A percentile compares a stretch with the other conserved stretches of the same genome.
These are phyloP conservation scores for Arthroderma uncinatum DNA, from an alignment of 2,329 filamentous ascomycete species.

Conservation along the genomic window DNA sequence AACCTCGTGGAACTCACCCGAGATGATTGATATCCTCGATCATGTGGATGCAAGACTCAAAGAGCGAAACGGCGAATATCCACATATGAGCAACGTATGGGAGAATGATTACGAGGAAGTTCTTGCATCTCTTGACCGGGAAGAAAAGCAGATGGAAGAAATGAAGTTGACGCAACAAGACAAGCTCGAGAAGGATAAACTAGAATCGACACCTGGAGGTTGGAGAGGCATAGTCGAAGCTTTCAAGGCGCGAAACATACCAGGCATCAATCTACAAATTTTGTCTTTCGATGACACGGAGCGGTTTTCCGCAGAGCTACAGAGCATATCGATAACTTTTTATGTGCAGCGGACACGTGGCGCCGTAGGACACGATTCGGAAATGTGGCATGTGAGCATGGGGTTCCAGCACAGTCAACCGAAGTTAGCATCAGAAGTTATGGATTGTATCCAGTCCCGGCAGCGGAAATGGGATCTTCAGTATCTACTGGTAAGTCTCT, in stretches of 20 bases:
- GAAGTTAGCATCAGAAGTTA: slow-evolving; percentile 27
- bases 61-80: slow-evolving; percentile 28
- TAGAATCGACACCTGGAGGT: slow-evolving; percentile 21
- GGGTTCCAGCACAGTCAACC: slow-evolving; percentile 19
- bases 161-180: slow-evolving; percentile 20
- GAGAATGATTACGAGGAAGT: slow-evolving; percentile 31
- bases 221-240: slow-evolving; percentile 27
- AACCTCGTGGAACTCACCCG: slow-evolving; percentile 30
- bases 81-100: slow-evolving; percentile 32
- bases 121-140: slow-evolving; percentile 22
- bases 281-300: slow-evolving; percentile 18
- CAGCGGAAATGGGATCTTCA: slow-evolving; percentile 30
- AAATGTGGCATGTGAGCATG: slow-evolving; percentile 26
- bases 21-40: slow-evolving; percentile 32
- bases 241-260: slow-evolving; percentile 21
- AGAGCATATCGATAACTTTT: slow-evolving; percentile 27
- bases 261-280: slow-evolving; percentile 23
- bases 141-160: slow-evolving; percentile 22
- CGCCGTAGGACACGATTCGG: slow-evolving; percentile 8
- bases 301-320: slow-evolving; percentile 21
- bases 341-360: slow-evolving; percentile 22
- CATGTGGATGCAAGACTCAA: slow-evolving; percentile 27
- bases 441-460: slow-evolving; percentile 27
- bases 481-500: slow-evolving; percentile 28
- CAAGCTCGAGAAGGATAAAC: slow-evolving; percentile 21